Evolutionary conservation across 78 protist species (phyloP).

Genomic region (Pelomyxa schiedti): DNA sequence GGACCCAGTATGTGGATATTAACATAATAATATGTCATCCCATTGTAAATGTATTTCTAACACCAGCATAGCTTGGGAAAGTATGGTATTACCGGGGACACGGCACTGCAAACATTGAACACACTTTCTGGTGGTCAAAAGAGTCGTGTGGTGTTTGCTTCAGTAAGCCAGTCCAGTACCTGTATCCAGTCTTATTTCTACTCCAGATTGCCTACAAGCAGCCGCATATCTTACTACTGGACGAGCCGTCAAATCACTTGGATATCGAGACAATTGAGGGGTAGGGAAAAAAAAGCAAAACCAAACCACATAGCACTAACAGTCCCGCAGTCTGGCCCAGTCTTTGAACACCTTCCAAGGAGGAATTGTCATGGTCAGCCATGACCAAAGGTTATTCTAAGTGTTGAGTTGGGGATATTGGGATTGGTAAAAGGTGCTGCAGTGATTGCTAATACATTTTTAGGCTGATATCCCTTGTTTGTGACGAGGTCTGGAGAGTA

Average conservation of each 20-base stretch:
- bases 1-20: slow-evolving; percentile 17
- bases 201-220: slow-evolving; percentile 26
- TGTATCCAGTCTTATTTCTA: too few species aligned
- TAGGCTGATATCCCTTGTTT: slow-evolving; percentile 36
- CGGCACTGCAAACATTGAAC: slow-evolving; percentile 57
- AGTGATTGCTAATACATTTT: too few species aligned
- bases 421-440: not conserved
- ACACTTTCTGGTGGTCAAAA: slow-evolving; percentile 89
- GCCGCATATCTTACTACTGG: slow-evolving; percentile 81
- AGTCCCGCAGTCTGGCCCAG: slow-evolving; percentile 29
- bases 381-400: slow-evolving; percentile 49
- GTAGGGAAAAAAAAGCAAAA: slow-evolving; percentile 7
- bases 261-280: slow-evolving; percentile 76
- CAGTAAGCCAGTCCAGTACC: too few species aligned
- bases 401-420: not conserved
- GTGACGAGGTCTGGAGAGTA: slow-evolving; percentile 54
- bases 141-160: slow-evolving; percentile 59
- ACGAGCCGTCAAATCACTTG: slow-evolving; percentile 91
- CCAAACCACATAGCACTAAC: not conserved
- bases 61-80: slow-evolving; percentile 42
- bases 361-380: slow-evolving; percentile 59
- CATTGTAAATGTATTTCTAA: too few species aligned
- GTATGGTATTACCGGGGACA: slow-evolving; percentile 66
- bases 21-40: slow-evolving; percentile 27
- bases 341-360: slow-evolving; percentile 61